These are phyloP conservation scores for Margaritispora aquatica DNA, from an alignment of 495 filamentous ascomycete genomes.

Conservation along the genomic window DNA sequence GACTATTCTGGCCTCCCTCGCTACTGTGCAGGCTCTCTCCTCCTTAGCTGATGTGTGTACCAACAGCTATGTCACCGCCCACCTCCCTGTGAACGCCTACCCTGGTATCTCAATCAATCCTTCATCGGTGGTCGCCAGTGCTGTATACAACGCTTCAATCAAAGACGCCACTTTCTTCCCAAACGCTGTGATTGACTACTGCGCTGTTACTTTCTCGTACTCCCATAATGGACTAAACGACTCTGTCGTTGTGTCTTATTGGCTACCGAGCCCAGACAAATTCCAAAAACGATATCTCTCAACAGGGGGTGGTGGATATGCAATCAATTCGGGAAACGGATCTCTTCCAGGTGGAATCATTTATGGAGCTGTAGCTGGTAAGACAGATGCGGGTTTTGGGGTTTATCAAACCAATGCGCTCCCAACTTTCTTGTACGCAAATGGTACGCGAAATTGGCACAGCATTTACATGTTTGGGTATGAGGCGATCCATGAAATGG, in stretches of 20 bases:
- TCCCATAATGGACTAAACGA: constrained; percentile 36
- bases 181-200: constrained; percentile 25
- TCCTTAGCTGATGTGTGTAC: constrained; percentile 29
- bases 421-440: constrained; percentile 30
- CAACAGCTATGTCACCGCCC: constrained; percentile 21
- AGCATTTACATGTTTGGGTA: constrained; percentile 42
- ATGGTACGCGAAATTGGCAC: constrained; percentile 39
- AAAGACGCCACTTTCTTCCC: constrained; percentile 8
- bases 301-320: constrained; percentile 39
- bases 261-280: constrained; percentile 36
- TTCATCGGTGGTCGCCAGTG: constrained; percentile 24
- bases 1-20: neutral
- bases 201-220: constrained; percentile 39
- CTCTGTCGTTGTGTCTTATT: constrained; percentile 27
- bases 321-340: constrained; percentile 35
- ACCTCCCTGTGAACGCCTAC: constrained; percentile 30
- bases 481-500: constrained; percentile 31
- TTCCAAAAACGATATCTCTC: constrained; percentile 28
- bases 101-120: constrained; percentile 29
- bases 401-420: constrained; percentile 32
- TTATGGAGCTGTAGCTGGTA: constrained; percentile 37
- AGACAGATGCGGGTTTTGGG: constrained; percentile 44
- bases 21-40: neutral
- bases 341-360: constrained; percentile 35
- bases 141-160: constrained; percentile 27